Base-by-base conservation (phyloP, 2,329 filamentous ascomycete species). In the Diaporthe vexans region DNA sequence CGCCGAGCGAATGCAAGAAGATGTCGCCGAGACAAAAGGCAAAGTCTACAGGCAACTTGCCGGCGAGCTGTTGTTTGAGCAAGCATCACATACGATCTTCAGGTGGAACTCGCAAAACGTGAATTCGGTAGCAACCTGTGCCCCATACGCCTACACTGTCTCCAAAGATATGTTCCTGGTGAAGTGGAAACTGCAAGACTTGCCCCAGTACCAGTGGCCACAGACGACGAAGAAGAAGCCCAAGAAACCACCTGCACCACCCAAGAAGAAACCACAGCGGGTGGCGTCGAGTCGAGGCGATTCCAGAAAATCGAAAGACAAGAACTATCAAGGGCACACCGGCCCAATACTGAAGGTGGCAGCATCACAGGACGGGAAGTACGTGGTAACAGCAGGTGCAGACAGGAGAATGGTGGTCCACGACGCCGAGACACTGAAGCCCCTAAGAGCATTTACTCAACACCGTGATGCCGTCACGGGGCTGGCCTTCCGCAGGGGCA, bases 1-100 rank as follows among this genome's bases (percentile, higher is more conserved):
- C 79, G 95, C 96, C 56, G 94, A 97, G 83, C 88, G 95, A 78
- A 86, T 99, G 79, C 92, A 96, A 83, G 95, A 98, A 84, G 97
- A 98, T 82, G 94, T 97, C 57, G 92, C 97, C 70, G 97, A 98
- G 85, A 91, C 91, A 73, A 98, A 98, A 85, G 97, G 97, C 74
- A 93, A 93, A 79, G 89, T 98, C 67, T 98, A 98, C 85, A 91
- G 95, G 69, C 91, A 91, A 81, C 90, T 99, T 78, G 94, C 94
- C 48, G 86, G 89, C 29, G 90, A 94, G 77, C 88, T 98, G 77
- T 91, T 92, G 76, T 93, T 97, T 81, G 86, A 86, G 68, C 85
- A 87, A 46, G 93, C 94, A 51, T 88, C 89, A 21, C 91, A 94
- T 81, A 92, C 92, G 7, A 89, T 93, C 77, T 96, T 97, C 82